Conservation (phyloP, 805 yeast species). For the Suhomyces kilbournensis region DNA sequence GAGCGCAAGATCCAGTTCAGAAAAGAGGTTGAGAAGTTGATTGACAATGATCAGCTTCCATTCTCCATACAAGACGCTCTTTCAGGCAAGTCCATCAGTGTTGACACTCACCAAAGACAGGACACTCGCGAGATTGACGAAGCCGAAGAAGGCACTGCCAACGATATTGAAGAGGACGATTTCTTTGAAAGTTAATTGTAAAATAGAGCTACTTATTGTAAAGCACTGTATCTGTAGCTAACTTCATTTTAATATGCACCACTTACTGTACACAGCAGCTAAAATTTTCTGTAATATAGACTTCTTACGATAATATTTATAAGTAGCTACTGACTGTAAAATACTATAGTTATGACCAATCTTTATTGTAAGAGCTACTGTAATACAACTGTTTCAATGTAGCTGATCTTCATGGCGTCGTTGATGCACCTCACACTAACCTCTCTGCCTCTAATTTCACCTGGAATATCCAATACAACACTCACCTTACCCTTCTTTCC, state of each 20-base stretch:
- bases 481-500: constrained; percentile 37
- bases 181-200: constrained; percentile 19
- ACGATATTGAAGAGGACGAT: constrained; percentile 26
- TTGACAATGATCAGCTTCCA: constrained; percentile 55
- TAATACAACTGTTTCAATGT: constrained; percentile 16
- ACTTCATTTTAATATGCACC: too few species aligned
- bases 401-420: constrained; percentile 63
- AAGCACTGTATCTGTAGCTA: neutral
- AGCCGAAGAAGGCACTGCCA: constrained; percentile 31
- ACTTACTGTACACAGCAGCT: too few species aligned
- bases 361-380: neutral
- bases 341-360: neutral
- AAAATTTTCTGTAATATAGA: too few species aligned
- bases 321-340: neutral
- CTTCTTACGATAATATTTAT: too few species aligned
- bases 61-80: constrained; percentile 47
- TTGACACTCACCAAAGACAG: constrained; percentile 4
- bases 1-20: constrained; percentile 41
- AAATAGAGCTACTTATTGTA: neutral
- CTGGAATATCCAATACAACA: constrained; percentile 50
- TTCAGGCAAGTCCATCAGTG: constrained; percentile 30
- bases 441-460: constrained; percentile 43
- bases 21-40: constrained; percentile 48
- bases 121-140: constrained; percentile 40
- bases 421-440: constrained; percentile 52